Evolutionary conservation across 2,329 filamentous ascomycete genomes (phyloP).

Genomic region (Neoscytalidium dimidiatum): DNA sequence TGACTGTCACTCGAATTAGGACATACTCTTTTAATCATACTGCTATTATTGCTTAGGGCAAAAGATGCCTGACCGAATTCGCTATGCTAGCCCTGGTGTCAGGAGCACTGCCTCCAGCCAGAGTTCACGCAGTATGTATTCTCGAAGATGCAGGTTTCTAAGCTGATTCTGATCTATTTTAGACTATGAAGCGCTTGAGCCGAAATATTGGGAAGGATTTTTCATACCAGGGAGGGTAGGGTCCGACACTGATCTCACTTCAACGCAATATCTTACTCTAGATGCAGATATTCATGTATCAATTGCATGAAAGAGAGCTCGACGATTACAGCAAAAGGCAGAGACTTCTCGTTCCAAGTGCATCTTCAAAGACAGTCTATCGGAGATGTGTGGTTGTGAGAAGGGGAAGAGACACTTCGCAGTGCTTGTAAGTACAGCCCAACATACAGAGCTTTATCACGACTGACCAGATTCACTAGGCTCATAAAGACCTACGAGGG

Average conservation of each 20-base stretch:
- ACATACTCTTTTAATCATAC: neutral
- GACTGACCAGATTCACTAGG: neutral
- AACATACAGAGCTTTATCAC: neutral
- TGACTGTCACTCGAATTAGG: too few relatives aligned
- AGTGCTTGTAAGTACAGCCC: neutral
- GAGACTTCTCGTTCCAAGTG: neutral
- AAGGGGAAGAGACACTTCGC: neutral
- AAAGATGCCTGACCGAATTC: neutral
- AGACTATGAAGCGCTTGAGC: neutral
- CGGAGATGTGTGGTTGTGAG: neutral
- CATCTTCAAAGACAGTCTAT: neutral
- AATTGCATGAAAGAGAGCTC: neutral
- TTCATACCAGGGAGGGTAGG: neutral
- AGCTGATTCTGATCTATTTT: neutral
- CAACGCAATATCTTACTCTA: neutral
- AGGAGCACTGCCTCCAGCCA: slow-evolving; percentile 3
- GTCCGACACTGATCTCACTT: neutral
- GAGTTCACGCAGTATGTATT: neutral
- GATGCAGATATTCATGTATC: neutral
- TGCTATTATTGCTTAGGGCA: neutral
- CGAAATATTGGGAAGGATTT: neutral
- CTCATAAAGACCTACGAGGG: neutral
- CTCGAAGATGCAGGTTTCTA: neutral
- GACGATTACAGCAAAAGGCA: neutral
- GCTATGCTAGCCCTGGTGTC: neutral